Evolutionary conservation across 371 early-diverging fungal genomes (phyloP).

Genomic region (Encephalitozoon cuniculi): DNA sequence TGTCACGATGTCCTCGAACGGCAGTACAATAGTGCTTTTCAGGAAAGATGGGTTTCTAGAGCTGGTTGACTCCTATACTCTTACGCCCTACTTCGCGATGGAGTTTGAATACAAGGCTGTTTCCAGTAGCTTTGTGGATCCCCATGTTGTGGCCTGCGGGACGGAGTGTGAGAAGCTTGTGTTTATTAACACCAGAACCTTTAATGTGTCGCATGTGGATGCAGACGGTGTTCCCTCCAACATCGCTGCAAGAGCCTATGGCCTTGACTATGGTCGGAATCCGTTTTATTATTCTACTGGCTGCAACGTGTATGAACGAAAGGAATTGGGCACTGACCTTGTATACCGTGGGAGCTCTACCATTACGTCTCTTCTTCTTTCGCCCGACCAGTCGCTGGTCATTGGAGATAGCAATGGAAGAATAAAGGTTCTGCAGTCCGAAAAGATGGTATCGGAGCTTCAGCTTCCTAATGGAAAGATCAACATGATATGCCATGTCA

Average conservation of each 20-base stretch:
- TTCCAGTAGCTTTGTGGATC: constrained; percentile 6
- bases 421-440: neutral
- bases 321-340: neutral
- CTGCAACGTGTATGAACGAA: constrained; percentile 1
- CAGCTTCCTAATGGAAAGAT: neutral
- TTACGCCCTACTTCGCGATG: neutral
- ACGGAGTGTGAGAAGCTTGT: constrained; percentile 20
- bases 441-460: constrained; percentile 7
- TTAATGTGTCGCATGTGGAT: neutral
- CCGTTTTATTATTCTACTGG: constrained; percentile 15
- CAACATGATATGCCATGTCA: constrained; percentile 9
- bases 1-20: constrained; percentile 21
- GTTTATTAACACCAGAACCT: constrained; percentile 4
- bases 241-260: neutral
- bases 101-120: neutral
- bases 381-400: neutral
- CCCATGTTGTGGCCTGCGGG: constrained; percentile 10
- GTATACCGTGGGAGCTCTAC: neutral
- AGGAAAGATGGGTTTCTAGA: constrained; percentile 17
- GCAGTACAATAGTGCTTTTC: constrained; percentile 25
- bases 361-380: neutral
- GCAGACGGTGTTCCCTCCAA: neutral
- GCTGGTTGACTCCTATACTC: constrained; percentile 5
- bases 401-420: constrained; percentile 11
- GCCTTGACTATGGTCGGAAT: neutral